Percentiles rank a stretch among this genome's conserved stretches.
Conservation (phyloP, 192 early-diverging fungal species). For the Coemansia javaensis region DNA sequence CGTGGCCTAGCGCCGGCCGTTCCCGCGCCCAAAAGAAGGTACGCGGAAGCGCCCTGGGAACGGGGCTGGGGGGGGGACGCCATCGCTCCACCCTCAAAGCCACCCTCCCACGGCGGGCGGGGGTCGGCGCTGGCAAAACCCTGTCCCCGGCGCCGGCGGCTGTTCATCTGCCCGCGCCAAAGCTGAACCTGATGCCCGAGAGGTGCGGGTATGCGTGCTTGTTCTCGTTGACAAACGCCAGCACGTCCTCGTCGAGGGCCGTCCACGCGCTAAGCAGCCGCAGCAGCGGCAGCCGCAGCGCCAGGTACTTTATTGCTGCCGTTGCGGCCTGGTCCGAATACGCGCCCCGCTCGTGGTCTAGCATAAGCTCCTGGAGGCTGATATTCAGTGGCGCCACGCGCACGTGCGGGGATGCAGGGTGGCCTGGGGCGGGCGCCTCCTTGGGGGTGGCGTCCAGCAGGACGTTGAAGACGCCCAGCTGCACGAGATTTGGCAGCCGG, state of each 20-base stretch:
- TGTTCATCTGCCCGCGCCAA: not conserved
- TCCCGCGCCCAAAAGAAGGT: too few species aligned
- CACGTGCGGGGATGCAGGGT: not conserved
- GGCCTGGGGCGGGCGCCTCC: not conserved
- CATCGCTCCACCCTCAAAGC: too few species aligned
- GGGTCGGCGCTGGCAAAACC: too few species aligned
- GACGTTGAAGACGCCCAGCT: conserved; percentile 3
- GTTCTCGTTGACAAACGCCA: conserved; percentile 3
- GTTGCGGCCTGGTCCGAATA: not conserved
- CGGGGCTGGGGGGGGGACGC: too few species aligned
- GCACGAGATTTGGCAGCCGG: not conserved
- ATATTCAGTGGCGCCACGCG: conserved; percentile 2
- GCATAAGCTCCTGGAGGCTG: not conserved
- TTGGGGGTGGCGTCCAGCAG: not conserved
- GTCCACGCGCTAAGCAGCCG: conserved; percentile 5
- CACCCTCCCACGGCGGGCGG: too few species aligned
- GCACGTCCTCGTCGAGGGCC: conserved; percentile 1
- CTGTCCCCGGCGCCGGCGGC: too few species aligned
- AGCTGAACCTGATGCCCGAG: not conserved
- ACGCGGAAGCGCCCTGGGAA: too few species aligned
- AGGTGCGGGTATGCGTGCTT: conserved; percentile 3
- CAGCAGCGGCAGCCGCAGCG: conserved; percentile 1
- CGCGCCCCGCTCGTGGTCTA: not conserved
- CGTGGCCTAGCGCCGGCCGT: too few species aligned
- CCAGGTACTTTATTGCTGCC: conserved; percentile 4